Percentiles rank a stretch among this genome's conserved stretches.
Conservation (phyloP, 225 moss, liverwort and hornwort species). For the Neckera pumila region DNA sequence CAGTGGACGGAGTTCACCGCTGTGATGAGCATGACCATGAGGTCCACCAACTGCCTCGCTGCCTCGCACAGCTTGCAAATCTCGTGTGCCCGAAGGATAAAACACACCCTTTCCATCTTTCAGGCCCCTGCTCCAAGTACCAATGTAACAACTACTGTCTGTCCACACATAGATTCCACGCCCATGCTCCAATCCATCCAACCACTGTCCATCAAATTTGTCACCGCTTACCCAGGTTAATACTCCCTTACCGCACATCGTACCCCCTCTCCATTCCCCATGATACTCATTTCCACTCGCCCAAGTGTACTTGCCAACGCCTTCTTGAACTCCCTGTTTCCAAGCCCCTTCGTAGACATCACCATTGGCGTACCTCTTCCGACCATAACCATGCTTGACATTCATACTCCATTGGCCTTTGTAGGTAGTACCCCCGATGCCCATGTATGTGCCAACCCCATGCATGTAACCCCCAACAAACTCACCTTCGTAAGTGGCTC, state of each 20-base stretch:
- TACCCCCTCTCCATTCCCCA: constrained; percentile 91
- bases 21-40: constrained; percentile 10
- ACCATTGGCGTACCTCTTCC: constrained; percentile 85
- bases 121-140: constrained; percentile 93
- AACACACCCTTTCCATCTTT: constrained; percentile 98
- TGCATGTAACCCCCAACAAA: constrained; percentile 98
- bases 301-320: constrained; percentile 79
- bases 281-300: constrained; percentile 81
- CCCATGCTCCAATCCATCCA: constrained; percentile 93
- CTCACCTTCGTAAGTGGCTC: constrained; percentile 96
- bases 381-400: constrained; percentile 86
- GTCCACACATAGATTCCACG: constrained; percentile 89
- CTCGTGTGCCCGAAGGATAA: constrained; percentile 79
- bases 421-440: constrained; percentile 84
- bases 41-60: constrained; percentile 21
- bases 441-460: constrained; percentile 91
- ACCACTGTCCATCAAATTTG: constrained; percentile 91
- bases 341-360: constrained; percentile 93
- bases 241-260: constrained; percentile 79
- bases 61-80: constrained; percentile 29
- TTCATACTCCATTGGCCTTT: constrained; percentile 98
- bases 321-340: constrained; percentile 94
- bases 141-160: constrained; percentile 76
- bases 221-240: constrained; percentile 90
- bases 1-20: constrained; percentile 38